phyloP scores from a whole-genome alignment of 306 rosid species.

The Alnus rubra region DNA sequence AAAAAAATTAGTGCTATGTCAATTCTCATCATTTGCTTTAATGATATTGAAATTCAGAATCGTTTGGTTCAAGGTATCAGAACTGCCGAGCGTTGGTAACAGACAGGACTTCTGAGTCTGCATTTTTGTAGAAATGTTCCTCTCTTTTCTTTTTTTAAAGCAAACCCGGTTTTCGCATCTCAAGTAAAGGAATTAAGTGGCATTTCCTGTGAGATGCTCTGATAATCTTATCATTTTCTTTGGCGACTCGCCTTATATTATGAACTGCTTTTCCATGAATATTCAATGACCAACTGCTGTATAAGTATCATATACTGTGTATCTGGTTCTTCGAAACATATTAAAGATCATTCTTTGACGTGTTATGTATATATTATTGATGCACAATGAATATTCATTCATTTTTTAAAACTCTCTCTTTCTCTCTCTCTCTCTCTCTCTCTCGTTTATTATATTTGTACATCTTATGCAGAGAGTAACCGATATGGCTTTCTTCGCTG shows the following conservation, averaged over 20 bases:
- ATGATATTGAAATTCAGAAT: not conserved
- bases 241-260: not conserved
- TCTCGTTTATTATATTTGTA: conserved; percentile 16
- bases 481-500: conserved; percentile 75
- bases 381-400: conserved; percentile 11
- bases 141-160: no score
- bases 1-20: not conserved
- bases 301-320: conserved; percentile 17
- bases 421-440: conserved; percentile 5
- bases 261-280: not conserved
- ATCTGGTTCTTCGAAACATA: conserved; percentile 17
- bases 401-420: conserved; percentile 3
- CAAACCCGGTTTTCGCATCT: not conserved
- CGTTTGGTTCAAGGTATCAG: not conserved
- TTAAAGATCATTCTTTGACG: not conserved
- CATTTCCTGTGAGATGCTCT: not conserved
- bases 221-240: not conserved
- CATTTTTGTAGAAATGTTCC: not conserved
- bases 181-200: not conserved
- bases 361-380: conserved; percentile 12
- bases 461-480: conserved; percentile 57
- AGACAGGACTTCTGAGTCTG: not conserved
- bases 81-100: not conserved
- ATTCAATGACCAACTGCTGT: not conserved
- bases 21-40: not conserved